Conservation (phyloP, 2,329 filamentous ascomycete genomes). For the Neoarthrinium moseri region DNA sequence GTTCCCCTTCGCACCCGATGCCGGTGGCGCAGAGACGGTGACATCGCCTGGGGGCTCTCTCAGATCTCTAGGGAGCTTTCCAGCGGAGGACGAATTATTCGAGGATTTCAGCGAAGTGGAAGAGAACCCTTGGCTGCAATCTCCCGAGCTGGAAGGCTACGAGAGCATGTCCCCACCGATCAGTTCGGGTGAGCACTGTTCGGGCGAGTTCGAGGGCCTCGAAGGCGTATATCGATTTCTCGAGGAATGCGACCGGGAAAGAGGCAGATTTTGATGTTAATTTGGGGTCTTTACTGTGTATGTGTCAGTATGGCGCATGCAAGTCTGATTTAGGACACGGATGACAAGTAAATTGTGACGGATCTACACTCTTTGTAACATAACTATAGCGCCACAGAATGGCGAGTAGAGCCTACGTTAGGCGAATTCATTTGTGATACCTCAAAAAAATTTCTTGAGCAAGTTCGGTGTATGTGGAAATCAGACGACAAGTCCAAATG, state of each 20-base stretch:
- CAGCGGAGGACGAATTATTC: conserved; percentile 36
- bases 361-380: conserved; percentile 6
- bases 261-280: conserved; percentile 15
- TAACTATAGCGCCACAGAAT: neutral
- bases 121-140: conserved; percentile 48
- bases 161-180: conserved; percentile 47
- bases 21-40: conserved; percentile 22
- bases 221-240: conserved; percentile 59
- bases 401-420: neutral
- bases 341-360: neutral
- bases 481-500: too few relatives aligned
- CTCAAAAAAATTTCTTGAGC: too few relatives aligned
- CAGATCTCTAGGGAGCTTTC: conserved; percentile 35
- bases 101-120: conserved; percentile 36
- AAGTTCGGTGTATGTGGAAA: too few relatives aligned
- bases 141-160: conserved; percentile 43
- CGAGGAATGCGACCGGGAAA: conserved; percentile 53
- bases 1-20: conserved; percentile 79
- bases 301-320: neutral
- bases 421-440: neutral
- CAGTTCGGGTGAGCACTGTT: conserved; percentile 42
- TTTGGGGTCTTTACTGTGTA: neutral
- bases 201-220: conserved; percentile 52
- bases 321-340: too few relatives aligned
- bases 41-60: conserved; percentile 49